Base-by-base conservation (phyloP, 805 yeast species). In the Wickerhamomyces canadensis region DNA sequence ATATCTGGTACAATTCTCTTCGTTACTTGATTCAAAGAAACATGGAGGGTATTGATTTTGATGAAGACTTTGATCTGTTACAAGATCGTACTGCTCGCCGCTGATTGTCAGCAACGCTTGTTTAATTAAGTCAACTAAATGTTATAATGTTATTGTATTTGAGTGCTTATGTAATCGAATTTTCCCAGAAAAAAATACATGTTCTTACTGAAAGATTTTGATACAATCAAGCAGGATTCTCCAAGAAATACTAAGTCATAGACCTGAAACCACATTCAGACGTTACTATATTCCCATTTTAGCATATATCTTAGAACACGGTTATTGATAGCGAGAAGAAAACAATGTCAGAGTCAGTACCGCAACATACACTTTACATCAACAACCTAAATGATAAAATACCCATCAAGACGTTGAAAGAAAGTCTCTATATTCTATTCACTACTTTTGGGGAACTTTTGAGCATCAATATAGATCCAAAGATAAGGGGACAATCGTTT, bases 1-100 rank as follows among this genome's bases (percentile, higher is more conserved):
- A 85, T 53, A 78, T 87, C 27, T 91, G 98, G 98, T 81, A 71
- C 58, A 82, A 85, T 51, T 84, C 96, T 0, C 65, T 91, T 43
- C 72, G 83, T 37, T 89, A 83, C 54, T 61, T 89, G 62, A 63
- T 87, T 27, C 80, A 78, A 54, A 66, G 84, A 54, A 78, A 71
- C 42, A 62, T 76, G 51, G 81, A 74, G 35, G 85, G 80, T 24
- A 61, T 78, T 36, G 71, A 65, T 34, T 37, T 67, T 29, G 64
- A 61, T 15, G 74, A 66, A 14, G 63, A 62, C 29, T 32, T 51
- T 34, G 47, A 37, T 14, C 30, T 44, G 7, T 19, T 31, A 21
- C 33, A 36, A 16, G 26, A 22, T 18, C 15, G 16, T 23, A 16
- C 14, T 14, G 10, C 26, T 21, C 23, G 23, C 23, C 7, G 7